Base-by-base conservation (phyloP, 1,139 yeast species). In the Debaryomycetaceae sp. region DNA sequence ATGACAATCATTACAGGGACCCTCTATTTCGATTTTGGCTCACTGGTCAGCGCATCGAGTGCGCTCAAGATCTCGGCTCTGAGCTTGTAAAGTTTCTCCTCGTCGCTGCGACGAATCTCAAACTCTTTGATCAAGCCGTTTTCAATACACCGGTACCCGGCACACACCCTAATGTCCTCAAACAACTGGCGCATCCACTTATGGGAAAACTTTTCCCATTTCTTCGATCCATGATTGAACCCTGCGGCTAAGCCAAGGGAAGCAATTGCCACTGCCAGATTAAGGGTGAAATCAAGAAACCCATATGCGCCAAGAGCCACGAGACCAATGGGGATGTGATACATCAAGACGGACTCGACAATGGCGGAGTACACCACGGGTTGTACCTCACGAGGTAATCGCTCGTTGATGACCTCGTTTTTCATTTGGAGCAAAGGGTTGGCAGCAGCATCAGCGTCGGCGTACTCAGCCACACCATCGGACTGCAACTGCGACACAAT, bases 221-320 rank as follows among this genome's bases (percentile, higher is more conserved):
- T 42, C 31, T 57, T 61, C 5, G 71, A 58, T 2, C 66, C 68
- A 31, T 63, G 55, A 34, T 65, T 65, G 43, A 66, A 64, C 5
- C 74, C 74, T 32, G 62, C 44, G 4, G 61, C 62, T 58, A 65
- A 55, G 2, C 74, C 74, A n/a, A 67, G 46, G 4, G 53, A 44
- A 4, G 51, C 55, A 11, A 67, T 45, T 0, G 72, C 68, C 16
- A 55, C 33, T 1, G 64, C 56, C 10, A 61, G 49, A 32, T 67
- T 59, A 2, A 50, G 38, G 2, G 57, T 46, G 34, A 65, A 53
- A 3, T 55, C 70, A 40, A 66, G 63, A 36, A 51, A 53, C 29
- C 56, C 53, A 42, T 57, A 64, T 1, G 67, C 51, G 5, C 53
- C 36, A 10, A 51, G 43, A 3, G 71, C 48, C 7, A 67, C 35